Evolutionary conservation across 345 rosid species (phyloP), one percentile per base, ranked within the genome.

Genomic region (Excoecaria cochinchinensis): DNA sequence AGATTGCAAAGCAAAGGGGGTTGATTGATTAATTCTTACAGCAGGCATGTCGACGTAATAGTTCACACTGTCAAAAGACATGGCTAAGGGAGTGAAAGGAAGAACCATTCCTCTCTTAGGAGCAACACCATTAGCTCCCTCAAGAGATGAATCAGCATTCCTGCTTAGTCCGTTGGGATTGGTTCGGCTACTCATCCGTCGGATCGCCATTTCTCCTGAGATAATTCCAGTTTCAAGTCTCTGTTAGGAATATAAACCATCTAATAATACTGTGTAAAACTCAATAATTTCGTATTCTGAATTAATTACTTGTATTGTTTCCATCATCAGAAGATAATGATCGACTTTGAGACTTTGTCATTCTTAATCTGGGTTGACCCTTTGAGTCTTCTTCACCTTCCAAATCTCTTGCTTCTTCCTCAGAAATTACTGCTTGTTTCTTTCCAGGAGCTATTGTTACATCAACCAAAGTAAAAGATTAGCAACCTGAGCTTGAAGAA

Each of bases 11-110:
- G 17, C 47, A 39, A 36, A 59, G 22, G 21, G 39, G 81, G 63
- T 74, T 81, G 40, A 42, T 50, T 12, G 81, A 69, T 74, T 81
- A 16, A n/a, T 48, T 14, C 84, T 85, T 83, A 92, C 97, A 55
- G 87, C 74, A 48, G 97, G 97, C 93, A 92, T 92, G 78, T 90
- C 93, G 0, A 92, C 97, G 39, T 78, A 88, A 85, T 90, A 92
- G 64, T 87, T 83, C 57, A 92, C 89, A 39, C 72, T 74, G 56
- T 89, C 86, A 19, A 92, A 92, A 5, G 97, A 89, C 97, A 92
- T 90, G 17, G 92, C 87, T 14, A 87, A 87, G 39, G 95, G 93
- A 40, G 89, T 86, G 88, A 92, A 92, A 68, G 95, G 97, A 70
- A 92, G 86, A 83, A 87, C 88, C 93, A 89, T 88, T 79, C 97